Evolutionary conservation across 169 alveolate genomes (phyloP), one percentile per base, ranked within the genome.

Genomic region (Haemoproteus tartakovskyi): DNA sequence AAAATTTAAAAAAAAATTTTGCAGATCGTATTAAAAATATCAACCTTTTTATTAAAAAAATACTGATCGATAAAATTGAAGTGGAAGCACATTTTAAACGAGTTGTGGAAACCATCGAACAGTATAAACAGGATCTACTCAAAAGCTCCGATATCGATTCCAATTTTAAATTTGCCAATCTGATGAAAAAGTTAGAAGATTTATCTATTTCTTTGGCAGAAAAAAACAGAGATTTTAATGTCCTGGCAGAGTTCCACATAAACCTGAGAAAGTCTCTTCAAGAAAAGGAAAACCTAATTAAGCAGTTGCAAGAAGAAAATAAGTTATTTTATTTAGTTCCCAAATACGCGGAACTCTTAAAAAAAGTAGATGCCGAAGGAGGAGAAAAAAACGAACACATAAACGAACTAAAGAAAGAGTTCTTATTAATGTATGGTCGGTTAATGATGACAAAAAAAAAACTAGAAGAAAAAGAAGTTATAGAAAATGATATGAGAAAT

Each of bases 131-230:
- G 21, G 84, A 79, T 38, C 38, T 78, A 29, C 43, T 78, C 14
- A 70, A 63, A 36, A 80, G 84, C n/a, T 59, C 62, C 18, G 90
- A 84, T 61, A 87, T 79, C 30, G 90, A 87, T 63, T 80, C 88
- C 3, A 85, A 80, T 47, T 87, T 85, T 40, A 87, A 87, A 56
- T 84, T 87, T 67, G 89, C 87, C 43, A 86, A 86, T 22, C 47
- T 87, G 54, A 87, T 87, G 92, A 78, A 63, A 61, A 84, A 79
- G 38, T 67, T 87, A 26, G 92, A 87, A 51, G 90, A 87, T 33
- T 36, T 87, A 26, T 87, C 92, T 26, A 62, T 87, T 24, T 74
- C 81, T 8, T 56, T 83, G 26, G 81, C 90, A 5, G 86, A 79
- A 57, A 46, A 82, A 56, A 79, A 64, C 18, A 79, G 80, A 29